Percentiles rank a stretch among this genome's conserved stretches.
Evolutionary conservation across 805 yeast species (phyloP).

Genomic region (Martiniozyma abietophila): DNA sequence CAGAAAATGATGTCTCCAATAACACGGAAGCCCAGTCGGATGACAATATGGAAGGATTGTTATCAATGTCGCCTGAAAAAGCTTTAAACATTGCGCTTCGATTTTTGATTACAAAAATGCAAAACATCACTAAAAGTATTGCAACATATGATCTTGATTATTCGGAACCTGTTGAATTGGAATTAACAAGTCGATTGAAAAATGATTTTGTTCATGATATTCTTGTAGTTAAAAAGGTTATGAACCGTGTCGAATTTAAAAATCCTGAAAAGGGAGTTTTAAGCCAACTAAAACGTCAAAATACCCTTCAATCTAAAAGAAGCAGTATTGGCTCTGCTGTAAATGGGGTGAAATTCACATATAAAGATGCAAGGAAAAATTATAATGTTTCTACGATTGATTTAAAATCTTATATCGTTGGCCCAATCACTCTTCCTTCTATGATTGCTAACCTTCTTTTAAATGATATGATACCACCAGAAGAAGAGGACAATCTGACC

Average conservation of each 20-base stretch:
- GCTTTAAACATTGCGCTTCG: conserved; percentile 4
- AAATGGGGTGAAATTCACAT: conserved; percentile 1
- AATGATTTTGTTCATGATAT: conserved; percentile 4
- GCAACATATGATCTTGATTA: neutral
- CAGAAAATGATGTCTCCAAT: neutral
- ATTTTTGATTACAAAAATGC: conserved; percentile 5
- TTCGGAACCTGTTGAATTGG: neutral
- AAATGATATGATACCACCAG: conserved; percentile 75
- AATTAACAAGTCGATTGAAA: neutral
- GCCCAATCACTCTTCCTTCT: conserved; percentile 58
- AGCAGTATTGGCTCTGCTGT: conserved; percentile 3
- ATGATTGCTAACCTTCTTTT: conserved; percentile 80
- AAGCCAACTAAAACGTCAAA: conserved; percentile 4
- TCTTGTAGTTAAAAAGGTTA: neutral
- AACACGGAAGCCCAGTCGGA: neutral
- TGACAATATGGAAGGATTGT: conserved; percentile 2
- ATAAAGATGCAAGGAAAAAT: conserved; percentile 3
- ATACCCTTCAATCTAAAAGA: conserved; percentile 4
- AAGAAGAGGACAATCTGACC: conserved; percentile 69
- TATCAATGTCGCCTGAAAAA: conserved; percentile 7
- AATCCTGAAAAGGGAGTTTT: conserved; percentile 2
- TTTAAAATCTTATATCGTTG: conserved; percentile 57
- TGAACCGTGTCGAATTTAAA: conserved; percentile 5
- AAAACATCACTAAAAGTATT: conserved; percentile 2
- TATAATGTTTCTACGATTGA: conserved; percentile 38